These are phyloP conservation scores for Coemansia sp. DNA, from an alignment of 192 early-diverging fungal species.

Conservation along the genomic window DNA sequence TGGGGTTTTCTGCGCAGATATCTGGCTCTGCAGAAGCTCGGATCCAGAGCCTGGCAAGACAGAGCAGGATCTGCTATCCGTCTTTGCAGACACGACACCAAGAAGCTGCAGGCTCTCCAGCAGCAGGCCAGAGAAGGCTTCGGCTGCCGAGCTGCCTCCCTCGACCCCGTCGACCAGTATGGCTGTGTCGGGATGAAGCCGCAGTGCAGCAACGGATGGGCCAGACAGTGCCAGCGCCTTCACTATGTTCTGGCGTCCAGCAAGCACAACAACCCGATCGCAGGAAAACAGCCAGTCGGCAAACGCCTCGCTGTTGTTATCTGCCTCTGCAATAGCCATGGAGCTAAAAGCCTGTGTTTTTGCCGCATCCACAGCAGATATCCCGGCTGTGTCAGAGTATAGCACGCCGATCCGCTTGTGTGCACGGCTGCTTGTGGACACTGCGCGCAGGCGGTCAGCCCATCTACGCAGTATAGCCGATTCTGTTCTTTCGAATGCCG, in stretches of 20 bases:
- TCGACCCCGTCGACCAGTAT: conserved; percentile 20
- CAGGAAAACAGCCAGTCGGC: conserved; percentile 38
- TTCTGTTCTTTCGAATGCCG: conserved; percentile 6
- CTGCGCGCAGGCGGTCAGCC: conserved; percentile 19
- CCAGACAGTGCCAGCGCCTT: conserved; percentile 9
- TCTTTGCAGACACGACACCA: conserved; percentile 3
- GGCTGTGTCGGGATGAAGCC: conserved; percentile 17
- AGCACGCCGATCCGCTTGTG: conserved; percentile 16
- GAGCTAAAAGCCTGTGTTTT: conserved; percentile 3
- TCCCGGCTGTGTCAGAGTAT: background rate
- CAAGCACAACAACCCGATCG: conserved; percentile 26
- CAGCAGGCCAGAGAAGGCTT: conserved; percentile 18
- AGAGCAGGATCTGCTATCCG: background rate
- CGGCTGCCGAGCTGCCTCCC: background rate
- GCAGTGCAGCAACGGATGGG: conserved; percentile 14
- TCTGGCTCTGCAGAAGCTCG: background rate
- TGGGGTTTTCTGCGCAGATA: background rate
- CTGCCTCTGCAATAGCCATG: conserved; percentile 13
- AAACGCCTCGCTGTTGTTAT: conserved; percentile 10
- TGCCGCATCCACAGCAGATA: background rate
- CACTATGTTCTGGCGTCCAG: conserved; percentile 15
- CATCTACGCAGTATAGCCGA: conserved; percentile 19
- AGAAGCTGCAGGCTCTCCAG: conserved; percentile 19
- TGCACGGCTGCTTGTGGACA: background rate
- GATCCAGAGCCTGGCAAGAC: background rate